Percentiles rank a stretch among this genome's conserved stretches.
Conservation (phyloP, 805 yeast genomes). For the Barnettozyma californica region DNA sequence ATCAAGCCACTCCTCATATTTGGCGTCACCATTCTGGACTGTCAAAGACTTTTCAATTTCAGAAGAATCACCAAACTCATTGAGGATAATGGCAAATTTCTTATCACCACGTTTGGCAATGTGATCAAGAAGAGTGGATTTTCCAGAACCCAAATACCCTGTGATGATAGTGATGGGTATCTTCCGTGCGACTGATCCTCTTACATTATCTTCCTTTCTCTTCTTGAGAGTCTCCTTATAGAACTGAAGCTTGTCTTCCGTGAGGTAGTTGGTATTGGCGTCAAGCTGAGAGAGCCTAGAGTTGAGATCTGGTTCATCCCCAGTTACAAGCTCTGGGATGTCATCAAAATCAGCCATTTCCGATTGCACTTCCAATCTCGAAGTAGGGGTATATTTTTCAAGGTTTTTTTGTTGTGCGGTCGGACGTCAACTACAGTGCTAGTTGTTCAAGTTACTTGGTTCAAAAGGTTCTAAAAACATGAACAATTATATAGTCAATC, state of each 20-base stretch:
- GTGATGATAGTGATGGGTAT: slow-evolving; percentile 93
- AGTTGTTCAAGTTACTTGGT: no score
- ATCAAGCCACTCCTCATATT: slow-evolving; percentile 92
- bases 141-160: slow-evolving; percentile 94
- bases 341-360: slow-evolving; percentile 8
- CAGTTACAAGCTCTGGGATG: slow-evolving; percentile 9
- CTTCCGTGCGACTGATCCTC: slow-evolving; percentile 28
- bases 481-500: no score
- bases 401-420: no score
- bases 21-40: slow-evolving; percentile 45
- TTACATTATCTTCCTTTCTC: slow-evolving; percentile 4
- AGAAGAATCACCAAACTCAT: slow-evolving; percentile 88
- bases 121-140: slow-evolving; percentile 74
- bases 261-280: slow-evolving; percentile 12
- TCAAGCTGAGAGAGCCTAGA: slow-evolving; percentile 20
- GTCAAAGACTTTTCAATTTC: slow-evolving; percentile 86
- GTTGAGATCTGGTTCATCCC: slow-evolving; percentile 21
- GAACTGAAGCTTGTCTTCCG: slow-evolving; percentile 13
- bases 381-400: no score
- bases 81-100: slow-evolving; percentile 82
- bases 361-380: not conserved
- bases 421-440: no score
- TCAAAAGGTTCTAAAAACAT: no score
- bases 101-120: slow-evolving; percentile 67
- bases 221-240: slow-evolving; percentile 16